Conservation (phyloP, 768 basidiomycete genomes). For the Roridomyces roridus region DNA sequence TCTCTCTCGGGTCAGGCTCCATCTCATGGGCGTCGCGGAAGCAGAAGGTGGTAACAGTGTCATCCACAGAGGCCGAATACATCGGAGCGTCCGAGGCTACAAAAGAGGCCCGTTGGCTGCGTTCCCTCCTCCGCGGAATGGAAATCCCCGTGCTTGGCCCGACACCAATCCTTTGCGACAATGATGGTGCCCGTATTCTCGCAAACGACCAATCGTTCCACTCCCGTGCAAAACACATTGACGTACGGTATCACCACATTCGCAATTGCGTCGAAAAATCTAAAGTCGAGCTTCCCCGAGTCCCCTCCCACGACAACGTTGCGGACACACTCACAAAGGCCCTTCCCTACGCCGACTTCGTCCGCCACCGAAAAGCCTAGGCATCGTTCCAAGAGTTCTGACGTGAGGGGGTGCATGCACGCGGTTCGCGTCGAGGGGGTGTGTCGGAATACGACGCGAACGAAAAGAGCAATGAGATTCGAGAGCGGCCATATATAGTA, state of each 20-base stretch:
- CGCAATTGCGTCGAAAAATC: slow-evolving; percentile 30
- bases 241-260: slow-evolving; percentile 38
- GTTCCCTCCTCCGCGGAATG: slow-evolving; percentile 24
- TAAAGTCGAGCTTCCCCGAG: slow-evolving; percentile 28
- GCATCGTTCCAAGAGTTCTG: background rate
- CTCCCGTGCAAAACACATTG: slow-evolving; percentile 36
- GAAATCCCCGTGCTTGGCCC: background rate
- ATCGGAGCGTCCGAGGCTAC: slow-evolving; percentile 21
- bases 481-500: too few species aligned
- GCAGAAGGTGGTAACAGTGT: slow-evolving; percentile 38
- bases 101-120: slow-evolving; percentile 28
- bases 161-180: slow-evolving; percentile 20
- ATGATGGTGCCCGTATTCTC: slow-evolving; percentile 26
- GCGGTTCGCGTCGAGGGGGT: too few species aligned
- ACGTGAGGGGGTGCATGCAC: background rate
- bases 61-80: slow-evolving; percentile 45
- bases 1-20: slow-evolving; percentile 32
- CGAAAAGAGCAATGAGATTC: too few species aligned
- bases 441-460: too few species aligned
- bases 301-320: slow-evolving; percentile 31
- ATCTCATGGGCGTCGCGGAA: slow-evolving; percentile 39
- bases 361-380: background rate
- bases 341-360: slow-evolving; percentile 3
- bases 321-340: slow-evolving; percentile 45
- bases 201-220: slow-evolving; percentile 30